Evolutionary conservation across 2,329 filamentous ascomycete genomes (phyloP).

Genomic region (Trichoderma harzianum): DNA sequence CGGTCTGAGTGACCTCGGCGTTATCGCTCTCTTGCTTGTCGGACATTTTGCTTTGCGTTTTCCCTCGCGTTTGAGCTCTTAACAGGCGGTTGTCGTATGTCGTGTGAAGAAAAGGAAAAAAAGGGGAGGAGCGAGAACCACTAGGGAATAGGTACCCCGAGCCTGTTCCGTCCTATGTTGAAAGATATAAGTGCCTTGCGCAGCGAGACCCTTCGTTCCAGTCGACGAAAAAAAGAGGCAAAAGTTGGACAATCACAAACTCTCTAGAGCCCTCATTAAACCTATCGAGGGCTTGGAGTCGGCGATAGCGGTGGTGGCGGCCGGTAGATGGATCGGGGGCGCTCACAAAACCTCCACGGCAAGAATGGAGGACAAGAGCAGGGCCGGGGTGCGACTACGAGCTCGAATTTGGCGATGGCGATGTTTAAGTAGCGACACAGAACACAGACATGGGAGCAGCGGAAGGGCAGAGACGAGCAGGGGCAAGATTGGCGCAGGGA

Average conservation of each 20-base stretch:
- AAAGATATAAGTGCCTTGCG: background rate
- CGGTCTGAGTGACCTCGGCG: constrained; percentile 34
- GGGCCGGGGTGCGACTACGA: background rate
- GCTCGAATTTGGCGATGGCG: constrained; percentile 13
- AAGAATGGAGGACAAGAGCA: constrained; percentile 13
- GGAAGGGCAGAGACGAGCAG: constrained; percentile 8
- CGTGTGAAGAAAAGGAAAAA: background rate
- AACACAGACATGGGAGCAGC: constrained; percentile 10
- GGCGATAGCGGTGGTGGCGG: constrained; percentile 11
- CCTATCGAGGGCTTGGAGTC: background rate
- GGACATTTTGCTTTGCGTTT: constrained; percentile 31
- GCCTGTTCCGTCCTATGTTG: background rate
- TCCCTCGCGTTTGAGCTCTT: background rate
- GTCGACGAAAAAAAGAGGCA: background rate
- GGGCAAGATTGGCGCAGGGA: constrained; percentile 14
- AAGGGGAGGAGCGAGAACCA: background rate
- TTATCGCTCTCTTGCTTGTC: constrained; percentile 39
- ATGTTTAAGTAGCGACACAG: constrained; percentile 15
- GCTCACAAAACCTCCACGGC: constrained; percentile 15
- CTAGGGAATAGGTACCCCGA: background rate
- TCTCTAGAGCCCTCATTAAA: background rate
- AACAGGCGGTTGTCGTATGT: background rate
- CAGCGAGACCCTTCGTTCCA: constrained; percentile 1
- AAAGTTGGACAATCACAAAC: constrained; percentile 2
- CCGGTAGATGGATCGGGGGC: background rate